Evolutionary conservation across 2,329 filamentous ascomycete genomes (phyloP), one percentile per base, ranked within the genome.

Genomic region (Xylaria polymorpha): DNA sequence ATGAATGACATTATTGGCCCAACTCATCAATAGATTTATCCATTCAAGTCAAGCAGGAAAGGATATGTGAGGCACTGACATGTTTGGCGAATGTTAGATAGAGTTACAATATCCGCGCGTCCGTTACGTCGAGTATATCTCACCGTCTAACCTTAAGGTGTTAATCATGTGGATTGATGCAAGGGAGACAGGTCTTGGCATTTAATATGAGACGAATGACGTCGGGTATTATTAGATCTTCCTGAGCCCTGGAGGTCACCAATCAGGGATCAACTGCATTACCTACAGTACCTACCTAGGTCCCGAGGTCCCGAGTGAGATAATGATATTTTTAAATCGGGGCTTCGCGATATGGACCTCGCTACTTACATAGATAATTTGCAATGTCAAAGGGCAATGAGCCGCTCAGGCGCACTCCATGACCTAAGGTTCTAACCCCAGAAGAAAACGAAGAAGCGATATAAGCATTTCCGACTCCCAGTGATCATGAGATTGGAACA

Each of bases 1-100:
- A n/a, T 1, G 15, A 7, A 4, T 22, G 9, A 15, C 15, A 25
- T 8, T 7, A 32, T 29, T 18, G 12, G 22, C 25, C 48, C 44
- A n/a, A 29, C 20, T 51, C 9, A 51, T 15, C 46, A 18, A 18
- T 3, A 12, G 2, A 5, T 35, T n/a, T 32, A n/a, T 7, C 4
- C 15, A 35, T 53, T 15, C 8, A 53, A 32, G 25, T n/a, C 4
- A 6, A 7, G 12, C 10, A 10, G 32, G 51, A 12, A 32, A 39
- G 20, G 37, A 22, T 29, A 18, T 15, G 37, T 10, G 22, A 56
- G 22, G n/a, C 14, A 68, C 66, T 64, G 29, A 68, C 66, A 68
- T 68, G 4, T 43, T 68, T 25, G 37, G n/a, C 22, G 8, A 25
- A 48, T 5, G 37, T 12, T 39, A 25, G 41, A 22, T 4, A 10